A percentile compares a stretch with the other conserved stretches of the same genome.
Evolutionary conservation across 2,329 filamentous ascomycete genomes (phyloP).

Genomic region (Fusarium buharicum): DNA sequence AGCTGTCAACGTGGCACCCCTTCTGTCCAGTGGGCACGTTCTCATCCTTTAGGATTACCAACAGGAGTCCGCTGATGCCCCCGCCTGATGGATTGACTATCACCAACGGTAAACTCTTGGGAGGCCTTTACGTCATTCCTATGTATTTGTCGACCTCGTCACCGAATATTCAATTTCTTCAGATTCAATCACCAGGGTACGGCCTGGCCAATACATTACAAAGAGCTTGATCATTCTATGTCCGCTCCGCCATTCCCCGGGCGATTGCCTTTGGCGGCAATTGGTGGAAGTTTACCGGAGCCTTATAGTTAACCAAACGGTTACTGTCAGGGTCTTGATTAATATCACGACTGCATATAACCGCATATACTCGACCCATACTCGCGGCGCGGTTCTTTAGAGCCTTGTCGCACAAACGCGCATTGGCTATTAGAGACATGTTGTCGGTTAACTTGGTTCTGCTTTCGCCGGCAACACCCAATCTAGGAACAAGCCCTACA

Average conservation of each 20-base stretch:
- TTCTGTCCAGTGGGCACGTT: conserved; percentile 17
- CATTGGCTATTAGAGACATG: conserved; percentile 2
- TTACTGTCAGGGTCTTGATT: conserved; percentile 18
- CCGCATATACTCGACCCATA: conserved; percentile 27
- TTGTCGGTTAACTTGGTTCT: neutral
- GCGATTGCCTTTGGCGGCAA: conserved; percentile 2
- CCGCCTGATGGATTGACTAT: conserved; percentile 20
- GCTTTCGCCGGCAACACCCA: conserved; percentile 19
- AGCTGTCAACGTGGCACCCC: conserved; percentile 42
- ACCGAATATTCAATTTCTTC: neutral
- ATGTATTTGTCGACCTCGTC: neutral
- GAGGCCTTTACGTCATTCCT: conserved; percentile 43
- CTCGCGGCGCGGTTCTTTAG: conserved; percentile 16
- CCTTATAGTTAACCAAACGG: conserved; percentile 1
- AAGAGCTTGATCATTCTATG: neutral
- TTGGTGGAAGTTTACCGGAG: conserved; percentile 33
- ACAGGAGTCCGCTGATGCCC: conserved; percentile 28
- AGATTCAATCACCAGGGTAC: neutral
- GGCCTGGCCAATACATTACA: neutral
- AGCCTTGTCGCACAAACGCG: conserved; percentile 17
- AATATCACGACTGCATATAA: conserved; percentile 19
- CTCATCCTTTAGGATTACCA: conserved; percentile 28
- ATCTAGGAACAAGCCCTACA: conserved; percentile 30
- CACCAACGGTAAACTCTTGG: conserved; percentile 24
- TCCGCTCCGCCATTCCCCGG: conserved; percentile 3